A percentile compares a stretch with the other conserved stretches of the same genome.
These are phyloP conservation scores for Aspergillus olivimuriae DNA, from an alignment of 495 filamentous ascomycete species.

Conservation along the genomic window DNA sequence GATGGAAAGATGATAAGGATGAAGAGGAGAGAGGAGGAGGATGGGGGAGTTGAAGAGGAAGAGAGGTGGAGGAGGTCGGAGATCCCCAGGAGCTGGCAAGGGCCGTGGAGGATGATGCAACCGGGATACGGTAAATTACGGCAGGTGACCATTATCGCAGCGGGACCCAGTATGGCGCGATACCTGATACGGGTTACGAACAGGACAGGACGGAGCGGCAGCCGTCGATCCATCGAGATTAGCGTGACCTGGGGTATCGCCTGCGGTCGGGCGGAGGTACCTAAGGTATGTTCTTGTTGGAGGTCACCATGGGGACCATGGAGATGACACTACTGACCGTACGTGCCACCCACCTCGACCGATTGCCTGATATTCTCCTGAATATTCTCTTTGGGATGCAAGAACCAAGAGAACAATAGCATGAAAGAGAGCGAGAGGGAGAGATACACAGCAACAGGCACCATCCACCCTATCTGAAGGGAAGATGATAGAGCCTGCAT, in stretches of 20 bases:
- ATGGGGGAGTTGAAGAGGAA: conserved; percentile 41
- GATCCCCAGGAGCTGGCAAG: conserved; percentile 20
- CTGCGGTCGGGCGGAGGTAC: conserved; percentile 13
- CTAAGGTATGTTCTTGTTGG: not conserved
- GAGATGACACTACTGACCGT: not conserved
- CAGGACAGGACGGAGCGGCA: not conserved
- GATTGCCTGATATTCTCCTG: not conserved
- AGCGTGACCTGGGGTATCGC: too few relatives aligned
- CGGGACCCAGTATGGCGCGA: not conserved
- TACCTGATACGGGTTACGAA: conserved; percentile 8
- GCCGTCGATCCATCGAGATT: conserved; percentile 24
- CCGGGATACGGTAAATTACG: conserved; percentile 31
- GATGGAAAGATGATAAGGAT: conserved; percentile 13
- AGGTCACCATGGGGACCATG: not conserved
- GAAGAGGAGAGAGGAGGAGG: conserved; percentile 17
- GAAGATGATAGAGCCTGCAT: too few relatives aligned
- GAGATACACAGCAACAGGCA: too few relatives aligned
- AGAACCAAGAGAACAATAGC: too few relatives aligned
- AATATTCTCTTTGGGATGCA: not conserved
- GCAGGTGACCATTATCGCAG: conserved; percentile 20
- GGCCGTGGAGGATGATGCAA: conserved; percentile 36
- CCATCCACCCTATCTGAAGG: too few relatives aligned
- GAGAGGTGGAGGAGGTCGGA: conserved; percentile 31
- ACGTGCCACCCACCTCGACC: not conserved
- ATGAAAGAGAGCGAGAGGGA: too few relatives aligned